Conservation (phyloP, 2,329 filamentous ascomycete species). For the Xylaria sp. region DNA sequence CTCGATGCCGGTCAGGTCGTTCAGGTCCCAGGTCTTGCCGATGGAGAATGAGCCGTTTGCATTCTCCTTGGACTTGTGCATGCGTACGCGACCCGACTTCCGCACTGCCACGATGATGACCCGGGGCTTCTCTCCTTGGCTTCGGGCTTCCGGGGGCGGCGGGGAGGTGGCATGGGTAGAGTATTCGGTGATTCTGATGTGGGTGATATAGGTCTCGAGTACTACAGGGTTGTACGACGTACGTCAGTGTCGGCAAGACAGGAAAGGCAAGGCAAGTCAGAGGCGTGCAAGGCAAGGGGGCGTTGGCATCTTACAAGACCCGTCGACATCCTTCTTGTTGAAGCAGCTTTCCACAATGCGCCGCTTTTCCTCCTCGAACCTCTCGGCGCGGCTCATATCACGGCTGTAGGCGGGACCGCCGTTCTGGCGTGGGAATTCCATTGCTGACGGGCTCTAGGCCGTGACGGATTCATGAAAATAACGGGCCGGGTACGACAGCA, state of each 20-base stretch:
- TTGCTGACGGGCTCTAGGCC: constrained; percentile 23
- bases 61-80: constrained; percentile 98
- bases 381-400: constrained; percentile 64
- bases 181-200: constrained; percentile 90
- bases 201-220: constrained; percentile 95
- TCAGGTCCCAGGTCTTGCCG: constrained; percentile 96
- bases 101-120: constrained; percentile 92
- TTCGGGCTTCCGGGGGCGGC: constrained; percentile 75
- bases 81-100: constrained; percentile 86
- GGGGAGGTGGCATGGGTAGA: constrained; percentile 79
- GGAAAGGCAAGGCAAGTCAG: constrained; percentile 7
- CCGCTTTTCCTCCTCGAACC: constrained; percentile 95
- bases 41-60: constrained; percentile 93
- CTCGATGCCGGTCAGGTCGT: constrained; percentile 83
- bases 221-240: constrained; percentile 49
- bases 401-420: constrained; percentile 39
- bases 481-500: constrained; percentile 22
- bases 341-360: constrained; percentile 96
- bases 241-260: constrained; percentile 21
- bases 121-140: constrained; percentile 80
- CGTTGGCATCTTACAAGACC: constrained; percentile 66
- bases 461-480: constrained; percentile 35
- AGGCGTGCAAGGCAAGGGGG: constrained; percentile 11
- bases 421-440: constrained; percentile 36
- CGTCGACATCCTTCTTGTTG: constrained; percentile 83